These are phyloP conservation scores for Escallonia herrerae DNA, from an alignment of 129 eudicot genomes.

Conservation along the genomic window DNA sequence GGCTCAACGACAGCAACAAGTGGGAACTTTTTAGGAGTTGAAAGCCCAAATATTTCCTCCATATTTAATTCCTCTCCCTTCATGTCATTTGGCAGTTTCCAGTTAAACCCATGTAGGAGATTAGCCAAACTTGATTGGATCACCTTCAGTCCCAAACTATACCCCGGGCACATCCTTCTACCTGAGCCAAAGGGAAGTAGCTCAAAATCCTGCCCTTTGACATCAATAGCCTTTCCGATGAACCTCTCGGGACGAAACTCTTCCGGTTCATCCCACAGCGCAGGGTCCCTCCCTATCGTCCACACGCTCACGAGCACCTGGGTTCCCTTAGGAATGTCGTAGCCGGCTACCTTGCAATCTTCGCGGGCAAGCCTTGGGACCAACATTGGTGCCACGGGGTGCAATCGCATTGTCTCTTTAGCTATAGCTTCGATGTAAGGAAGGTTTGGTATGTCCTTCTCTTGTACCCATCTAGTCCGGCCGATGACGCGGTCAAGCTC, in stretches of 20 bases:
- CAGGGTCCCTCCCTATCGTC: conserved; percentile 40
- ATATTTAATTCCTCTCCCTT: conserved; percentile 27
- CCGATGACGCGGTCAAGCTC: conserved; percentile 46
- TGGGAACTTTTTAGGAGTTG: conserved; percentile 44
- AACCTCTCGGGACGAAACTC: conserved; percentile 42
- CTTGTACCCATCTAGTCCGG: conserved; percentile 40
- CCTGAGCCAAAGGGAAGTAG: conserved; percentile 49
- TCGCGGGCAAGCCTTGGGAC: conserved; percentile 34
- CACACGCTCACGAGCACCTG: conserved; percentile 33
- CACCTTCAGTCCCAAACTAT: conserved; percentile 43
- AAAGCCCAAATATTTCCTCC: conserved; percentile 51
- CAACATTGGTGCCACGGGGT: conserved; percentile 59
- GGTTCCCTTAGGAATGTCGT: conserved; percentile 37
- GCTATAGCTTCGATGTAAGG: conserved; percentile 43
- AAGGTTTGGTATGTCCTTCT: conserved; percentile 34
- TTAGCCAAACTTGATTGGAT: conserved; percentile 43
- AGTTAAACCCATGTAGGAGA: conserved; percentile 43
- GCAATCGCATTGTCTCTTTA: conserved; percentile 54
- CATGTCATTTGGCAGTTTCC: conserved; percentile 34
- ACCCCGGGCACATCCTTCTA: conserved; percentile 52
- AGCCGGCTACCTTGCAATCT: conserved; percentile 35
- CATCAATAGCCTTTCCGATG: conserved; percentile 29
- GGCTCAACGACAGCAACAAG: conserved; percentile 29
- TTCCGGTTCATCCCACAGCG: conserved; percentile 33
- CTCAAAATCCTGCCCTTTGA: conserved; percentile 41